phyloP scores from a whole-genome alignment of 2,329 filamentous ascomycete genomes.

The Huntiella decipiens region DNA sequence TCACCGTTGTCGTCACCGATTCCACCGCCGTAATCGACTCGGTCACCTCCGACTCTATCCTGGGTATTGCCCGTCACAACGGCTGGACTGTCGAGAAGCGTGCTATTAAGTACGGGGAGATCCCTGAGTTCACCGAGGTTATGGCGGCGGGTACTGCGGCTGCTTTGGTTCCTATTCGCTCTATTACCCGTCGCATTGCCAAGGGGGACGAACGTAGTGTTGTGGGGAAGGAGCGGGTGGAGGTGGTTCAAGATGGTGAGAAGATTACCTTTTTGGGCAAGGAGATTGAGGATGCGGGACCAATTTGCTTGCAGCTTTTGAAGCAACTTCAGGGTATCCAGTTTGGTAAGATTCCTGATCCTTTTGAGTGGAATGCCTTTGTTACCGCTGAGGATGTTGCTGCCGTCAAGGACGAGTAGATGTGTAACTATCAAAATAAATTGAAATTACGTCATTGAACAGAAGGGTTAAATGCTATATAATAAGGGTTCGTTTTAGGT shows the following conservation, averaged over 20 bases:
- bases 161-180: conserved; percentile 76
- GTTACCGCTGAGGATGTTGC: conserved; percentile 27
- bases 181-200: conserved; percentile 51
- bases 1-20: conserved; percentile 56
- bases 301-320: conserved; percentile 53
- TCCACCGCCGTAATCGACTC: conserved; percentile 74
- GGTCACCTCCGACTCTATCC: conserved; percentile 64
- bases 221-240: conserved; percentile 13
- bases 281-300: conserved; percentile 48
- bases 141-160: conserved; percentile 86
- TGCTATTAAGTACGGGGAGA: conserved; percentile 44
- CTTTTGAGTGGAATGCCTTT: conserved; percentile 49
- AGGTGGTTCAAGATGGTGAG: conserved; percentile 13
- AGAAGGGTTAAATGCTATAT: no score
- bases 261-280: conserved; percentile 38
- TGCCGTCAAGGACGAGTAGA: conserved; percentile 18
- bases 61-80: conserved; percentile 54
- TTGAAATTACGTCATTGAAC: not conserved
- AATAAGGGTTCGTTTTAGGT: no score
- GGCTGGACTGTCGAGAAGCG: conserved; percentile 74
- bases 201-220: conserved; percentile 21
- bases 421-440: not conserved
- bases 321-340: conserved; percentile 70
- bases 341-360: conserved; percentile 57
- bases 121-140: conserved; percentile 45